Conservation (phyloP, 805 yeast genomes). For the Wickerhamiella alocasiicola region DNA sequence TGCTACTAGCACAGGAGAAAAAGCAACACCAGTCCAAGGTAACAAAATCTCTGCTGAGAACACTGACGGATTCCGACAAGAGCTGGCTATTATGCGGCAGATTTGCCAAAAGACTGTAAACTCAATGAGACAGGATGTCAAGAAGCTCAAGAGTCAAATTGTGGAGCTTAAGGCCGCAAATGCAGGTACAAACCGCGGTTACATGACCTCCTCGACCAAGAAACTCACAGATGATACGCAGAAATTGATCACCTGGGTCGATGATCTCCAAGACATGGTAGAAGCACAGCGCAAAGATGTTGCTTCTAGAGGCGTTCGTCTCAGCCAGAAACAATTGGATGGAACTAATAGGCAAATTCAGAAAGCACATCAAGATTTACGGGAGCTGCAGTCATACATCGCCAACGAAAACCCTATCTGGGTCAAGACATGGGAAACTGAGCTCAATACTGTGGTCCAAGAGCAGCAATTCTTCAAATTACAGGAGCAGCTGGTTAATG, state of each 20-base stretch:
- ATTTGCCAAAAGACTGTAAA: slow-evolving; percentile 36
- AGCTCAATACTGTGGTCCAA: slow-evolving; percentile 77
- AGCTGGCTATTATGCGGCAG: slow-evolving; percentile 48
- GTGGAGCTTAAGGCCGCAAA: slow-evolving; percentile 36
- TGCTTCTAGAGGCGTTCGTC: slow-evolving; percentile 78
- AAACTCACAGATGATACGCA: slow-evolving; percentile 71
- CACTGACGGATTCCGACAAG: slow-evolving; percentile 35
- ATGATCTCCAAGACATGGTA: slow-evolving; percentile 81
- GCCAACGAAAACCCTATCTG: slow-evolving; percentile 64
- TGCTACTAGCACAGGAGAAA: not conserved
- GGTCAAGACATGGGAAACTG: slow-evolving; percentile 87
- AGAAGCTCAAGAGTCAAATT: slow-evolving; percentile 35
- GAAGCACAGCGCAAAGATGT: slow-evolving; percentile 86
- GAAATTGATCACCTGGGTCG: slow-evolving; percentile 59
- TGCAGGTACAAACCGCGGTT: slow-evolving; percentile 30
- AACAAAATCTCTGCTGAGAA: slow-evolving; percentile 4
- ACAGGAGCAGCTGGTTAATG: slow-evolving; percentile 74
- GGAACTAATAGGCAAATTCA: slow-evolving; percentile 52
- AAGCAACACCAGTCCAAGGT: not conserved
- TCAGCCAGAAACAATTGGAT: slow-evolving; percentile 59
- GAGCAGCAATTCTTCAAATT: slow-evolving; percentile 86
- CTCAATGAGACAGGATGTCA: slow-evolving; percentile 33
- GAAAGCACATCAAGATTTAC: slow-evolving; percentile 42
- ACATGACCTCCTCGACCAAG: slow-evolving; percentile 64
- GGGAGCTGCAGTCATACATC: slow-evolving; percentile 48